Percentiles rank a stretch among this genome's conserved stretches.
These are phyloP conservation scores for Alisma plantagoaquatica DNA, from an alignment of 106 monocot species.

Conservation along the genomic window DNA sequence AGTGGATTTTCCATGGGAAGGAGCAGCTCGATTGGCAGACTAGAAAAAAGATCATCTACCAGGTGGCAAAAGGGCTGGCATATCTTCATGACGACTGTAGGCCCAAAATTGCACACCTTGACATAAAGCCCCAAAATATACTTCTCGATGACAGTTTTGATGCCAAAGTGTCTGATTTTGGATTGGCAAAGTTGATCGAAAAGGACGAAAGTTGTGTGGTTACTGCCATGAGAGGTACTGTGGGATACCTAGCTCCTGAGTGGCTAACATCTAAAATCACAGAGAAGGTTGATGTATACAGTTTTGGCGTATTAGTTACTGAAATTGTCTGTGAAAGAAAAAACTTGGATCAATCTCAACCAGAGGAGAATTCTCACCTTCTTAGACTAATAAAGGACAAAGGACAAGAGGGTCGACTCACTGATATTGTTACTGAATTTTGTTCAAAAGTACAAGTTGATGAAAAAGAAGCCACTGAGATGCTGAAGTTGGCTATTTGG, in stretches of 20 bases:
- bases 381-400: conserved; percentile 7
- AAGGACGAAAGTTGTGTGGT: conserved; percentile 6
- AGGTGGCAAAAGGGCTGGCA: conserved; percentile 4
- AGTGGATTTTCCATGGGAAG: conserved; percentile 6
- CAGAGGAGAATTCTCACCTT: conserved; percentile 6
- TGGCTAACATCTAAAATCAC: conserved; percentile 12
- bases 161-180: conserved; percentile 20
- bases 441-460: background rate
- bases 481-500: conserved; percentile 21
- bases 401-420: conserved; percentile 1
- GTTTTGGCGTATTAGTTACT: conserved; percentile 9
- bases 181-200: conserved; percentile 27
- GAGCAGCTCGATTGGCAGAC: conserved; percentile 6
- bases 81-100: conserved; percentile 14
- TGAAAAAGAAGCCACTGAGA: conserved; percentile 15
- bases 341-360: conserved; percentile 3
- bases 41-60: conserved; percentile 1
- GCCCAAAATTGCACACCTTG: conserved; percentile 8
- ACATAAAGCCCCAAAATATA: conserved; percentile 17
- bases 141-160: conserved; percentile 9
- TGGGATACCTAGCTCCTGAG: conserved; percentile 15
- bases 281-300: conserved; percentile 11
- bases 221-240: conserved; percentile 13
- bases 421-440: background rate
- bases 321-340: conserved; percentile 7